Evolutionary conservation across 2,329 filamentous ascomycete genomes (phyloP).

Genomic region (Epichloe amarillans): DNA sequence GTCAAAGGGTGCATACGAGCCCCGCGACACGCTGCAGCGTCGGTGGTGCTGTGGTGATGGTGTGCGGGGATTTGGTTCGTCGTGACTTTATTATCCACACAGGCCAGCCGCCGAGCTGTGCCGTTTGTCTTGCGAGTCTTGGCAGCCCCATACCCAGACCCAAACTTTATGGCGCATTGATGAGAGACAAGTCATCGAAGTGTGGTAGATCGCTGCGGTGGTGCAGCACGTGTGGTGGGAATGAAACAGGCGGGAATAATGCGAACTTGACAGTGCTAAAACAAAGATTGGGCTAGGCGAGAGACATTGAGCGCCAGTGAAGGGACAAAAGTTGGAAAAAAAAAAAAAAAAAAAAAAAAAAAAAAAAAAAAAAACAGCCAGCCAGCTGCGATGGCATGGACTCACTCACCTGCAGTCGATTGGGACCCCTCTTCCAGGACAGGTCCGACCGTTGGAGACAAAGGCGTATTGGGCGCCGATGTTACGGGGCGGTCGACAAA

Average conservation of each 20-base stretch:
- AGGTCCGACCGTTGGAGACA: slow-evolving; percentile 6
- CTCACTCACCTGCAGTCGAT: slow-evolving; percentile 1
- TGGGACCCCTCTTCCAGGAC: neutral
- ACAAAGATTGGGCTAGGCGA: neutral
- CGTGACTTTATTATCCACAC: slow-evolving; percentile 1
- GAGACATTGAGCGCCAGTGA: too few species aligned
- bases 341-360: neutral
- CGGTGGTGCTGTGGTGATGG: neutral
- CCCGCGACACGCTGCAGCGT: neutral
- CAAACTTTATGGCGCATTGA: neutral
- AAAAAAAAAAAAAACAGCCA: too few species aligned
- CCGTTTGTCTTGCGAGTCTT: neutral
- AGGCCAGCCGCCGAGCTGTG: slow-evolving; percentile 3
- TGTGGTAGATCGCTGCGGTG: neutral
- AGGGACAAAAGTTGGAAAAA: neutral
- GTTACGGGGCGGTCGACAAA: slow-evolving; percentile 15
- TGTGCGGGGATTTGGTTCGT: neutral
- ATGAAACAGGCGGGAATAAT: neutral
- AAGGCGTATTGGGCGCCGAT: slow-evolving; percentile 17
- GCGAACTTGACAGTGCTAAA: neutral
- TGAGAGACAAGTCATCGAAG: neutral
- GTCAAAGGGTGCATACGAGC: neutral
- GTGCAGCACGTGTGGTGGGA: neutral
- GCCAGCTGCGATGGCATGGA: neutral
- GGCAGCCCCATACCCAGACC: neutral